A percentile compares a stretch with the other conserved stretches of the same genome.
phyloP scores from a whole-genome alignment of 192 early-diverging fungal species.

The Radiomyces spectabilis region DNA sequence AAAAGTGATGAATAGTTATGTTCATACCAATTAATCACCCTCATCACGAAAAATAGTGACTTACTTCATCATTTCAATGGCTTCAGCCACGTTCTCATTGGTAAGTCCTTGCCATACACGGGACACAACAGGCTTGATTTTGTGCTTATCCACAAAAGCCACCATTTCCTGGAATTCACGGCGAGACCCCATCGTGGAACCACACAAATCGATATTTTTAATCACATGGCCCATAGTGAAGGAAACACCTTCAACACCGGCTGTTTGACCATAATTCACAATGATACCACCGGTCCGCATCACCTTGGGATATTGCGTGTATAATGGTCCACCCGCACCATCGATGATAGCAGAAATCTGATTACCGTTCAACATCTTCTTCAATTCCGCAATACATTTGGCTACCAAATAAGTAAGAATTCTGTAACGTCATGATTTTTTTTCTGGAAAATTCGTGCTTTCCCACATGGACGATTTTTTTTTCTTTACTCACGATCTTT shows the following conservation, averaged over 20 bases:
- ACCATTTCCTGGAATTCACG: constrained; percentile 56
- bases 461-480: not conserved
- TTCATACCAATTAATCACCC: too few relatives aligned
- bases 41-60: too few relatives aligned
- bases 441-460: not conserved
- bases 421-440: not conserved
- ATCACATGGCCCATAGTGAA: constrained; percentile 41
- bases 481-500: constrained; percentile 38
- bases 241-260: constrained; percentile 24
- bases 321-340: constrained; percentile 52
- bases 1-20: not conserved
- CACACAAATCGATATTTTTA: constrained; percentile 55
- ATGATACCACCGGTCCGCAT: constrained; percentile 47
- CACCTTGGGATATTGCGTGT: constrained; percentile 31
- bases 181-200: constrained; percentile 59
- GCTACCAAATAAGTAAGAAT: constrained; percentile 14
- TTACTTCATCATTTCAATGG: constrained; percentile 24
- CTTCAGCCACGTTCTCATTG: constrained; percentile 10
- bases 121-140: constrained; percentile 50
- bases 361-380: constrained; percentile 22
- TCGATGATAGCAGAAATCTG: constrained; percentile 53
- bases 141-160: constrained; percentile 45
- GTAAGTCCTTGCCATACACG: constrained; percentile 45
- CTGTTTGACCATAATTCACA: constrained; percentile 53
- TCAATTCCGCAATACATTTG: constrained; percentile 39